Base-by-base conservation (phyloP, 1,284 basidiomycete genomes). In the Pholiota adiposa region DNA sequence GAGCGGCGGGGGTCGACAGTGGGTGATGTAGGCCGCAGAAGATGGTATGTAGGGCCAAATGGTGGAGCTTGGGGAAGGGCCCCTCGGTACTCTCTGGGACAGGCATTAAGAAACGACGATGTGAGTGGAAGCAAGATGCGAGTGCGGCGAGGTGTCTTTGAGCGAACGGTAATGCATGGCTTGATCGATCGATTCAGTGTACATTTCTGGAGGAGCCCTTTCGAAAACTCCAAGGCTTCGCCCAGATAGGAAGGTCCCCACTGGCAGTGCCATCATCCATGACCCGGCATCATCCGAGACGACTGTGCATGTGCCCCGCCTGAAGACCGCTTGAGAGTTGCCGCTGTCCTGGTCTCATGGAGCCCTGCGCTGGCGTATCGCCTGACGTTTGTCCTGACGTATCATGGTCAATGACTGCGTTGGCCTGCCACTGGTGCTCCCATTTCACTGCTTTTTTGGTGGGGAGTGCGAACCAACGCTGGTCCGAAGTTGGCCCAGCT, bases 1-100 rank as follows among this genome's bases (percentile, higher is more conserved):
- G 78, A 0, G 75, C 70, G 49, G 83, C 81, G 19, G 78, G 71
- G 1, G 84, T 82, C 3, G 90, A 90, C 19, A 83, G 62, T 9
- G 79, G 65, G 70, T 90, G 89, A 38, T 83, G 76, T 43, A 88
- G 67, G 54, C 89, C 90, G 38, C 76, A 77, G 71, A 92, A 91
- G 8, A 84, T 83, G 0, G 89, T 86, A 53, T 80, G 71, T 53
- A 92, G 83, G 31, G 72, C 68, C 34, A 76, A 60, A 71, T 90
- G 88, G 64, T 81, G 77, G 49, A 88, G 71, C 50, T 72, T 72
- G 44, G 79, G 75, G 29, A 64, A 60, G 9, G 59, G 61, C 21
- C 65, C 62, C 44, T 64, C 52, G 40, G 51, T 58, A 19, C 51
- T 34, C 19, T 60, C 58, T 60, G 61, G 65, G 27, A 67, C 61